A percentile compares a stretch with the other conserved stretches of the same genome.
Conservation (phyloP, 345 rosid species). For the Excoecaria agallocha region DNA sequence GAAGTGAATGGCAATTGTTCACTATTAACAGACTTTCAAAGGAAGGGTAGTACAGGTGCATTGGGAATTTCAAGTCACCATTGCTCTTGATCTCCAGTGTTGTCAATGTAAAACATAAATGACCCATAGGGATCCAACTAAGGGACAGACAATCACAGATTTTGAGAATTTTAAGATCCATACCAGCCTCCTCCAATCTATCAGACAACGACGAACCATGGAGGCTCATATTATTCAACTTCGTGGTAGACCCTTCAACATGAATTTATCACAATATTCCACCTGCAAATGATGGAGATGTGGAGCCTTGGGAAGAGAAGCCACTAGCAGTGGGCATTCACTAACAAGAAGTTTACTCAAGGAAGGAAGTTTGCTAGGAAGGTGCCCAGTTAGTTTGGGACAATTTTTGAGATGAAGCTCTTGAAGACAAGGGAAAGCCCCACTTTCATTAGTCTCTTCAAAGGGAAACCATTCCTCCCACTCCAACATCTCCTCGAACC, state of each 20-base stretch:
- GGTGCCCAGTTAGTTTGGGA: not conserved
- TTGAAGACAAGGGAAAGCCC: not conserved
- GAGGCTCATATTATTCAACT: too few species aligned
- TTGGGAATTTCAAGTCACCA: too few species aligned
- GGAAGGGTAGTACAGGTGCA: too few species aligned
- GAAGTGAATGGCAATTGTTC: too few species aligned
- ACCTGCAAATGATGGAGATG: not conserved
- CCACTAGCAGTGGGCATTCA: not conserved
- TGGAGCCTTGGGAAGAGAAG: conserved; percentile 8
- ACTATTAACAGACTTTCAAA: too few species aligned
- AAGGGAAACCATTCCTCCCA: not conserved
- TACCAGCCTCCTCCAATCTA: not conserved
- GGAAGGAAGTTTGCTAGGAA: conserved; percentile 3
- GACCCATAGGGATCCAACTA: too few species aligned
- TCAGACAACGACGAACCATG: not conserved
- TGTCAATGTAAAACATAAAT: too few species aligned
- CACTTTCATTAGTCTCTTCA: not conserved
- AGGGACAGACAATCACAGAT: not conserved
- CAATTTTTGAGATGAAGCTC: not conserved
- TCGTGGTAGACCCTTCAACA: too few species aligned
- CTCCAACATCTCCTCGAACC: not conserved
- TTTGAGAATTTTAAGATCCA: not conserved
- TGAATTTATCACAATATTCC: too few species aligned
- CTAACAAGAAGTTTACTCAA: not conserved
- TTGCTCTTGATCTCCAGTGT: too few species aligned